Conservation (phyloP, 768 basidiomycete genomes). For the Clitopilus passeckerianus region DNA sequence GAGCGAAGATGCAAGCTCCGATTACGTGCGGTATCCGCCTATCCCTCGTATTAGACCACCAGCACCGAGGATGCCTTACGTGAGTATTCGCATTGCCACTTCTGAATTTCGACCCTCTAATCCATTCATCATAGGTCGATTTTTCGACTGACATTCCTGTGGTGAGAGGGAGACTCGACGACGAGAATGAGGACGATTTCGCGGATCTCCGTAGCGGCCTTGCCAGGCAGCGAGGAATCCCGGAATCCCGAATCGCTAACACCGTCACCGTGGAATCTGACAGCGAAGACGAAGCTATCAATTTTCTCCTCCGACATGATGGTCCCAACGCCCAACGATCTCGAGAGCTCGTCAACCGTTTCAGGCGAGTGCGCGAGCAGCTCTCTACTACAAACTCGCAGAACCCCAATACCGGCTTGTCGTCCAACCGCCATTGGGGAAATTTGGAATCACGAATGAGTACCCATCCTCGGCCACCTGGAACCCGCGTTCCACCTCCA, state of each 20-base stretch:
- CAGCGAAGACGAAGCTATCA: constrained; percentile 19
- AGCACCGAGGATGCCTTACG: neutral
- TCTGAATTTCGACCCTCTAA: neutral
- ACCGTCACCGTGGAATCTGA: constrained; percentile 2
- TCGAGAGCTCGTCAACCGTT: constrained; percentile 22
- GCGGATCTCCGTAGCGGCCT: constrained; percentile 19
- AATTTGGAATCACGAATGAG: neutral
- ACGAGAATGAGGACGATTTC: constrained; percentile 2
- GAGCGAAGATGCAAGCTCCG: constrained; percentile 7
- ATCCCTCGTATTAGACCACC: neutral
- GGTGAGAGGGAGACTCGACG: too few species aligned
- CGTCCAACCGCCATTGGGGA: constrained; percentile 4
- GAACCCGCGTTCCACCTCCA: neutral
- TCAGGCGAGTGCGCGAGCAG: constrained; percentile 16
- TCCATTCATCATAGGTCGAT: too few species aligned
- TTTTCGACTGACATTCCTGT: too few species aligned
- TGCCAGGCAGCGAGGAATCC: constrained; percentile 18
- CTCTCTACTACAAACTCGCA: neutral
- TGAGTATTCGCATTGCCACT: neutral
- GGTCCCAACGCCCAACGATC: constrained; percentile 21
- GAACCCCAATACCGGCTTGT: neutral
- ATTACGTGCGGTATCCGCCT: neutral
- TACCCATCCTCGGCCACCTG: neutral
- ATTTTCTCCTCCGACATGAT: constrained; percentile 27
- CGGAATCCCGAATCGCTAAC: constrained; percentile 20